Evolutionary conservation across 495 filamentous ascomycete species (phyloP).

Genomic region (Aspergillus wentii): DNA sequence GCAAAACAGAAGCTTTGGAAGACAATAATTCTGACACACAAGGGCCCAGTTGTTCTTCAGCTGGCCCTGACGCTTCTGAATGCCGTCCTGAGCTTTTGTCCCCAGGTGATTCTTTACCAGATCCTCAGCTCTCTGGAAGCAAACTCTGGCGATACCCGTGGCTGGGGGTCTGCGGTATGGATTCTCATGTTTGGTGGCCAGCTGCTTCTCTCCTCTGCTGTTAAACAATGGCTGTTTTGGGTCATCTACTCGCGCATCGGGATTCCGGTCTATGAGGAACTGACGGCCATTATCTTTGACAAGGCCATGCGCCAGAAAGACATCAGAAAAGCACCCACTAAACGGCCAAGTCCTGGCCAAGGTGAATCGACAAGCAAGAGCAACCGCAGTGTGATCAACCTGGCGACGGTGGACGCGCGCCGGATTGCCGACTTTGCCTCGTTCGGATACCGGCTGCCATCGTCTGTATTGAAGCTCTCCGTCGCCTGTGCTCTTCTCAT

Average conservation of each 20-base stretch:
- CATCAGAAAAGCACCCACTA: constrained; percentile 14
- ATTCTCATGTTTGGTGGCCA: too few species aligned
- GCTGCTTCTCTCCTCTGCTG: constrained; percentile 1
- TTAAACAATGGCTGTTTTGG: constrained; percentile 37
- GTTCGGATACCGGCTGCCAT: constrained; percentile 51
- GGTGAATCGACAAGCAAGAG: constrained; percentile 51
- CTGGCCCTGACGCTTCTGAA: constrained; percentile 43
- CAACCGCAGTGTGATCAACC: constrained; percentile 70
- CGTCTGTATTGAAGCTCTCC: constrained; percentile 46
- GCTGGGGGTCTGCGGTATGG: background rate
- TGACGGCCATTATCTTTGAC: background rate
- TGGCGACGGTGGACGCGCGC: constrained; percentile 65
- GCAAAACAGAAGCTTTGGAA: constrained; percentile 45
- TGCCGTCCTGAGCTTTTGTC: constrained; percentile 48
- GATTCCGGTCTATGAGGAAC: background rate
- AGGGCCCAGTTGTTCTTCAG: constrained; percentile 39
- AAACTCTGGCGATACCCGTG: background rate
- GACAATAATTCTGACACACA: constrained; percentile 45
- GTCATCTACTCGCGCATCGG: constrained; percentile 28
- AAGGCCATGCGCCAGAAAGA: constrained; percentile 31
- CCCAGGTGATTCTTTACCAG: constrained; percentile 54
- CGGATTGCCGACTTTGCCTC: constrained; percentile 56
- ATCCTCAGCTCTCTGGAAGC: constrained; percentile 47
- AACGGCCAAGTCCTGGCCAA: background rate
- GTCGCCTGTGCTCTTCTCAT: constrained; percentile 56